Base-by-base conservation (phyloP, 2,329 filamentous ascomycete species). In the Ascomycota sp. region DNA sequence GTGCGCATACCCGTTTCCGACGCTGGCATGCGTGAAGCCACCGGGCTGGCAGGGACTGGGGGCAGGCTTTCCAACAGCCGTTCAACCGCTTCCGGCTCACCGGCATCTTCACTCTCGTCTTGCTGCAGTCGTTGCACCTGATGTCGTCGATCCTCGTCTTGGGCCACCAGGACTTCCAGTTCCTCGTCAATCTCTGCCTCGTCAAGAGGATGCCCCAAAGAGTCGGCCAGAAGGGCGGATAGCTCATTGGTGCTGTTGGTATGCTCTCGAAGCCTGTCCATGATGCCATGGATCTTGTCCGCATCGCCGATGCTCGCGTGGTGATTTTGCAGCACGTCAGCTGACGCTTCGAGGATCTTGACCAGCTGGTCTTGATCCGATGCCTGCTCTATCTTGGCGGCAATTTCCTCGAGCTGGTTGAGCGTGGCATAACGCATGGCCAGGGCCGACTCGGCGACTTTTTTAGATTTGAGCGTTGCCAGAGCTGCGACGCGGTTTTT, bases 161-260 rank as follows among this genome's bases (percentile, higher is more conserved):
- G 15, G 15, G 15, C 15, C 15, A 17, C 73, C 55, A 98, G 57
- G 4, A 63, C 73, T 39, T 78, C 76, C 28, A 95, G 63, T 55
- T 94, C 86, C 35, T 86, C 78, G 40, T 94, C 83, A 32, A 95
- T 69, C 48, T 91, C 85, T 13, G 46, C 63, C 44, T 93, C 85
- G 47, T 93, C 81, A 21, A 92, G 59, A 1, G 49, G 50, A 25
- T 42, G 46, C 10, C 53, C 56, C 9, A 55, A 61, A 5, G 45
- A 41, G 40, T 89, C 81, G 30, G 73, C 71, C 36, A 95, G 65
- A 25, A 86, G 74, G 32, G 65, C 69, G 20, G 72, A 70, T 15
- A 95, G 68, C 54, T 95, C 86, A 45, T 94, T 83, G 17, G 76
- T 72, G 41, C 76, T 71, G 30, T 57, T 65, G 69, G 89, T 89